A percentile compares a stretch with the other conserved stretches of the same genome.
These are phyloP conservation scores for Plantago coronopus DNA, from an alignment of 305 asterid species.

Conservation along the genomic window DNA sequence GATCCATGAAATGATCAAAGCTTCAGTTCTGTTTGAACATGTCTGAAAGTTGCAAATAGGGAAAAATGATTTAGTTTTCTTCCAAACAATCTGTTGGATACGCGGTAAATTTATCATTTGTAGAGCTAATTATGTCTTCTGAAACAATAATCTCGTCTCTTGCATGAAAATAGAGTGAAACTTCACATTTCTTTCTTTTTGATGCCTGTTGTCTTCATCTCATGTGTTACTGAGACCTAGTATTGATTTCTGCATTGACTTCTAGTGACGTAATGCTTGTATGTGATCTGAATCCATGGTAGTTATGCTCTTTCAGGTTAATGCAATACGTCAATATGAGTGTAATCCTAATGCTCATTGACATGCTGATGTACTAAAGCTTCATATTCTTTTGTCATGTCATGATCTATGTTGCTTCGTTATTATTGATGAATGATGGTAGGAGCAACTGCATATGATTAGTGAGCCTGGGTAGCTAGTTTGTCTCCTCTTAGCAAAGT, in stretches of 20 bases:
- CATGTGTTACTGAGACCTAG: background rate
- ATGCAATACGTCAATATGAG: too few relatives aligned
- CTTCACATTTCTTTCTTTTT: background rate
- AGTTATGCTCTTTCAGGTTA: too few relatives aligned
- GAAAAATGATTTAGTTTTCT: background rate
- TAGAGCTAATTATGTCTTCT: background rate
- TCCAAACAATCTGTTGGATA: background rate
- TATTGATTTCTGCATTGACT: too few relatives aligned
- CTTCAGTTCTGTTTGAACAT: slow-evolving; percentile 7
- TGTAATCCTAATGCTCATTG: too few relatives aligned
- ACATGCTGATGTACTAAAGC: background rate
- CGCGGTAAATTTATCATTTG: slow-evolving; percentile 1
- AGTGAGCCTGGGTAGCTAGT: background rate
- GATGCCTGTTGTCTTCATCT: background rate
- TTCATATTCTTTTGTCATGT: background rate
- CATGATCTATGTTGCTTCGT: too few relatives aligned
- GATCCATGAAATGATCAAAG: background rate
- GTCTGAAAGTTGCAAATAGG: slow-evolving; percentile 4
- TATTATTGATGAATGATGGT: background rate
- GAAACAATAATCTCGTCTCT: background rate
- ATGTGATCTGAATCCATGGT: too few relatives aligned
- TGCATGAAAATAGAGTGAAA: slow-evolving; percentile 3
- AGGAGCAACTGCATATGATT: background rate
- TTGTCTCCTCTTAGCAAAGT: background rate
- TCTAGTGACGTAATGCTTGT: too few relatives aligned